Percentiles rank a stretch among this genome's conserved stretches.
These are phyloP conservation scores for Aspergillus transmontanensis DNA, from an alignment of 2,329 filamentous ascomycete species.

Conservation along the genomic window DNA sequence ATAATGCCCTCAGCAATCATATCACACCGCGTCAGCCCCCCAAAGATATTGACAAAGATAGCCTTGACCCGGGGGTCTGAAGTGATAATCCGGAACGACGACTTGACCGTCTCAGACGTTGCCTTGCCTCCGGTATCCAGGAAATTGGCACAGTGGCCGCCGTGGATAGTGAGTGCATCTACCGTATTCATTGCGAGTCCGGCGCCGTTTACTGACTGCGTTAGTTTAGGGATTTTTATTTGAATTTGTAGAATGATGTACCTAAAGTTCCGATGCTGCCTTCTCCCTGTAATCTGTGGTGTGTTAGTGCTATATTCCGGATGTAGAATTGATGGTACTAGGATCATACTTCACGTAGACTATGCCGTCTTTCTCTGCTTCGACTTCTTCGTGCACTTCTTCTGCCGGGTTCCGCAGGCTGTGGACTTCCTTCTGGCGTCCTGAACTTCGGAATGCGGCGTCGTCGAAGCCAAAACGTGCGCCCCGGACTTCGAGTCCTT, in stretches of 20 bases:
- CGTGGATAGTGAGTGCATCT: conserved; percentile 71
- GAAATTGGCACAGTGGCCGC: conserved; percentile 77
- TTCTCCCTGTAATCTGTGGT: conserved; percentile 47
- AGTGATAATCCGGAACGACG: conserved; percentile 73
- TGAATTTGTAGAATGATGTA: conserved; percentile 21
- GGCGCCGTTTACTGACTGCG: conserved; percentile 56
- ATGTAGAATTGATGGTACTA: neutral
- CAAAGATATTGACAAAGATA: conserved; percentile 73
- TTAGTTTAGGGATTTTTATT: too few species aligned
- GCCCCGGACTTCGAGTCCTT: conserved; percentile 53
- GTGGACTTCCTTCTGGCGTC: conserved; percentile 65
- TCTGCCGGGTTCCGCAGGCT: conserved; percentile 54
- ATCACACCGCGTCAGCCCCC: conserved; percentile 71
- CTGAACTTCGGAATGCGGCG: conserved; percentile 64
- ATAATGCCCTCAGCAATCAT: conserved; percentile 80
- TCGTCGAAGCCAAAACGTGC: conserved; percentile 70
- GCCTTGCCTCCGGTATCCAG: conserved; percentile 89
- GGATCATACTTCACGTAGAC: conserved; percentile 68
- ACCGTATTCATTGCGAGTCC: conserved; percentile 91
- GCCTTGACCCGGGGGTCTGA: conserved; percentile 71
- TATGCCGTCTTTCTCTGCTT: conserved; percentile 71
- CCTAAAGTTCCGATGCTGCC: conserved; percentile 73
- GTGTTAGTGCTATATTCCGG: neutral
- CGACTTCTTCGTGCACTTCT: conserved; percentile 60
- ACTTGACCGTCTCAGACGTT: conserved; percentile 76